phyloP scores from a whole-genome alignment of 441 rosid genomes.

The Mallotus repandus region DNA sequence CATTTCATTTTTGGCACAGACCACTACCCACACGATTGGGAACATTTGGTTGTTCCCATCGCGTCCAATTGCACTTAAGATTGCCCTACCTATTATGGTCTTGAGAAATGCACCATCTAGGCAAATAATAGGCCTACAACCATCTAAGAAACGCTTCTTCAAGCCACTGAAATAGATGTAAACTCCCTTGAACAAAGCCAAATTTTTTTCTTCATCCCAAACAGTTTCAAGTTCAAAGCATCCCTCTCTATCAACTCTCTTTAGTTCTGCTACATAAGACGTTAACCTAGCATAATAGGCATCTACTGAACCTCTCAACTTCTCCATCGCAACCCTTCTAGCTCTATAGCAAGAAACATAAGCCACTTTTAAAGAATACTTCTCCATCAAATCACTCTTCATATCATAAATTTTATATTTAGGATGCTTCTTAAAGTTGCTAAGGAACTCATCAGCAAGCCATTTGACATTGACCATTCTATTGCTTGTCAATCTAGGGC shows the following conservation, averaged over 20 bases:
- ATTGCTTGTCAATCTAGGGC: not conserved
- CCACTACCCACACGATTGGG: too few species aligned
- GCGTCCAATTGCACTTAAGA: too few species aligned
- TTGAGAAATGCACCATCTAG: too few species aligned
- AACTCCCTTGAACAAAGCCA: not conserved
- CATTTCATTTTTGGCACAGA: too few species aligned
- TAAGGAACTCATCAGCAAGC: not conserved
- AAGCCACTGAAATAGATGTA: not conserved
- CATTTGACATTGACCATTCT: not conserved
- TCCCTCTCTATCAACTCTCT: not conserved
- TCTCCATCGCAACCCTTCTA: too few species aligned
- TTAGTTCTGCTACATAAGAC: too few species aligned
- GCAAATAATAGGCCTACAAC: too few species aligned
- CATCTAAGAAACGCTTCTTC: not conserved
- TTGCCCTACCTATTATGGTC: too few species aligned
- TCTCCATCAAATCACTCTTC: not conserved
- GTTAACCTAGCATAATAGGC: too few species aligned
- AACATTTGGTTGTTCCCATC: too few species aligned
- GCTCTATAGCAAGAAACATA: too few species aligned
- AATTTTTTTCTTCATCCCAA: not conserved
- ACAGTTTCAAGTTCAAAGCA: not conserved
- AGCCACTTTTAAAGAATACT: not conserved
- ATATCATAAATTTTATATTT: not conserved
- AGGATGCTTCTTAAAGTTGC: not conserved
- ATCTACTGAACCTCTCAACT: too few species aligned